Evolutionary conservation across 371 early-diverging fungal species (phyloP).

Genomic region (Capillidium heterosporum): DNA sequence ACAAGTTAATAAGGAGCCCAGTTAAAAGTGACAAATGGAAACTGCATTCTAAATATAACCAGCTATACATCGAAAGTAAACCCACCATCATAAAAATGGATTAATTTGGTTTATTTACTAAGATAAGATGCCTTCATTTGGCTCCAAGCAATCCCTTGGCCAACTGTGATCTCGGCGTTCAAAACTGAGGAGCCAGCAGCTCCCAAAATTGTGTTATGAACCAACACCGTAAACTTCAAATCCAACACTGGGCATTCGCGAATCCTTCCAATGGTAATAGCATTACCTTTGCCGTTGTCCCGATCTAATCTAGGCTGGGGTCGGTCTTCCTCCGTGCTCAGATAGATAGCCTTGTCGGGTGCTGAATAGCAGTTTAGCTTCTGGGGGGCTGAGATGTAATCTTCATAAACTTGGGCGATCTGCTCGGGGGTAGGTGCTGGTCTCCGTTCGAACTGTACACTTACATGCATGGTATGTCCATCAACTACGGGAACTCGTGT

Average conservation of each 20-base stretch:
- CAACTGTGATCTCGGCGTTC: constrained; percentile 85
- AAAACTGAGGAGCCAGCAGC: constrained; percentile 89
- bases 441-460: constrained; percentile 53
- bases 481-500: constrained; percentile 92
- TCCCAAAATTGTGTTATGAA: constrained; percentile 91
- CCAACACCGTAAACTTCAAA: constrained; percentile 71
- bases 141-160: constrained; percentile 32
- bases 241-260: constrained; percentile 69
- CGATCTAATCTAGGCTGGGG: constrained; percentile 92
- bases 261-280: constrained; percentile 80
- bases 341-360: constrained; percentile 58
- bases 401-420: constrained; percentile 40
- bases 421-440: constrained; percentile 52
- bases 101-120: too few species aligned
- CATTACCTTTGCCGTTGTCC: constrained; percentile 61
- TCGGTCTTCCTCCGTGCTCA: constrained; percentile 52
- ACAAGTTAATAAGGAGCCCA: too few species aligned
- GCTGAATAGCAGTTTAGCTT: constrained; percentile 54
- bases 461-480: constrained; percentile 82
- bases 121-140: too few species aligned
- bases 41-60: too few species aligned
- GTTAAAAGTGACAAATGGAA: too few species aligned
- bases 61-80: too few species aligned
- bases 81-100: too few species aligned
- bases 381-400: constrained; percentile 60